Evolutionary conservation across 2,329 filamentous ascomycete species (phyloP), one percentile per base, ranked within the genome.

Genomic region (Acrodontium crateriforme): DNA sequence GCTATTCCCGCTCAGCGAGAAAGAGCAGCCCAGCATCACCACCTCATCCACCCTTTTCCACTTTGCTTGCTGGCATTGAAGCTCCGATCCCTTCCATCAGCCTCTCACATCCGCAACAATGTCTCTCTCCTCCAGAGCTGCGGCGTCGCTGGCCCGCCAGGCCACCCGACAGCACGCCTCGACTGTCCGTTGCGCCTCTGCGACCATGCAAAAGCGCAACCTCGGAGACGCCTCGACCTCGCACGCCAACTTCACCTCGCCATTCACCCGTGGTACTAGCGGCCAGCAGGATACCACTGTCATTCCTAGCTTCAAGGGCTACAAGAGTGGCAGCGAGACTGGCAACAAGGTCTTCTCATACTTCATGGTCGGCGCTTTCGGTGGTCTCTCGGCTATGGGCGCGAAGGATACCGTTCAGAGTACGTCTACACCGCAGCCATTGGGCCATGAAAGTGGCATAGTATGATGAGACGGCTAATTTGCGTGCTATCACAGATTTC

Each of bases 321-420:
- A 98, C 67, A 67, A 75, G 62, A 77, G 71, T 60, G 75, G 73
- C 55, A 62, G 63, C 46, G 67, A 77, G 57, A 69, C 64, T 44
- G 67, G 67, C 51, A 93, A 92, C 64, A 78, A 85, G 67, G 66
- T 92, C 46, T 89, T 93, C 60, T 75, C 77, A 51, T 98, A 98
- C 72, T 95, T 98, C 65, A 93, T 95, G 82, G 89, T 93, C 44
- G 89, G 89, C 50, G 77, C 82, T 31, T 78, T 98, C 70, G 89
- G 89, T 55, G 78, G 89, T 52, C 69, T 95, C 56, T 75, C 79
- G 41, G 87, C 87, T 34, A 79, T 89, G 44, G 87, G 87, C 53
- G 89, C 87, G 56, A 98, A 98, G 78, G 83, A 81, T 49, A 95
- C 89, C 42, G 83, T 98, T 46, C 83, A 94, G 71, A 87, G 89